Evolutionary conservation across 1,284 basidiomycete species (phyloP).

Genomic region (Naganishia albida): DNA sequence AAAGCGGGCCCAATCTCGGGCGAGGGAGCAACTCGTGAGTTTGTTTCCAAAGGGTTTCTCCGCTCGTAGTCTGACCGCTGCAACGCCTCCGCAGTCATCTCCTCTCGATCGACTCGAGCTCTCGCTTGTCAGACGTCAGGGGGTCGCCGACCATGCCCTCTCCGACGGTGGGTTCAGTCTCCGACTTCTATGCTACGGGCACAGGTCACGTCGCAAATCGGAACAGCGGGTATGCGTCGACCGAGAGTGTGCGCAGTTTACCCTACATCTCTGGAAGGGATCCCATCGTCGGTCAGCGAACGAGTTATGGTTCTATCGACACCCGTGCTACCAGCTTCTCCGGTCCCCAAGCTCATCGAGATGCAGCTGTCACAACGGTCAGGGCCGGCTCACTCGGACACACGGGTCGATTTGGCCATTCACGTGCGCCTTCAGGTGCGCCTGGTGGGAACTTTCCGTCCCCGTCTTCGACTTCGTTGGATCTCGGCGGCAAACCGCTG

Average conservation of each 20-base stretch:
- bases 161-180: slow-evolving; percentile 17
- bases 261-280: slow-evolving; percentile 24
- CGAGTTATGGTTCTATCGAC: slow-evolving; percentile 37
- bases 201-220: slow-evolving; percentile 3
- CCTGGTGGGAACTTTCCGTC: slow-evolving; percentile 37
- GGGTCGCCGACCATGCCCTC: slow-evolving; percentile 25
- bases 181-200: slow-evolving; percentile 9
- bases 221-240: slow-evolving; percentile 29
- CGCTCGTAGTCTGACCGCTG: not conserved
- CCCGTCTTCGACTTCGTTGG: slow-evolving; percentile 41
- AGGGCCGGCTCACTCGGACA: slow-evolving; percentile 46
- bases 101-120: slow-evolving; percentile 31
- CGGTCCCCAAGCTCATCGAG: slow-evolving; percentile 42
- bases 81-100: slow-evolving; percentile 12
- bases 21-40: slow-evolving; percentile 39
- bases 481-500: slow-evolving; percentile 43
- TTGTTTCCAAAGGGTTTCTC: slow-evolving; percentile 9
- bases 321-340: slow-evolving; percentile 53
- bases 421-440: slow-evolving; percentile 26
- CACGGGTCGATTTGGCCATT: slow-evolving; percentile 28
- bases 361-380: slow-evolving; percentile 43
- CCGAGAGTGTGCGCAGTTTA: slow-evolving; percentile 33
- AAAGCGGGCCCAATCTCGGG: slow-evolving; percentile 33
- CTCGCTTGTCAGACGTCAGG: slow-evolving; percentile 19
- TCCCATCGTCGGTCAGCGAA: slow-evolving; percentile 15